Conservation (phyloP, 2,329 filamentous ascomycete species). For the Xylaria sp. region DNA sequence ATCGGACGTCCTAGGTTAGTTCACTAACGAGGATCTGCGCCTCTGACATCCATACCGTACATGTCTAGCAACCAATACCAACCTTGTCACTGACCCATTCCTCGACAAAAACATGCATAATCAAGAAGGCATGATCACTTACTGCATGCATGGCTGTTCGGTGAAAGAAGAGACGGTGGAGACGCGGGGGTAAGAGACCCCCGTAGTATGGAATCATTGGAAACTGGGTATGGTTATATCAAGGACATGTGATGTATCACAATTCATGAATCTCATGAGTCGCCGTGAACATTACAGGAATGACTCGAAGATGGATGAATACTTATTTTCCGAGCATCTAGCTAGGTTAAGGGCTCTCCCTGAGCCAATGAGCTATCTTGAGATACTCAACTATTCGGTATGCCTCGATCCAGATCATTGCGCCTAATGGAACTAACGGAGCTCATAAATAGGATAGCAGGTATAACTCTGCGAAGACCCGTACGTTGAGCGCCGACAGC, state of each 20-base stretch:
- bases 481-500: slow-evolving; percentile 23
- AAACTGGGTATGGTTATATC: background rate
- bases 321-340: slow-evolving; percentile 23
- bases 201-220: background rate
- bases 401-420: background rate
- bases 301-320: slow-evolving; percentile 24
- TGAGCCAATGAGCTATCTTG: slow-evolving; percentile 36
- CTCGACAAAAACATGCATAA: background rate
- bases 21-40: slow-evolving; percentile 13
- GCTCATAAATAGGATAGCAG: slow-evolving; percentile 6
- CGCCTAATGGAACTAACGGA: background rate
- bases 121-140: background rate
- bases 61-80: slow-evolving; percentile 1
- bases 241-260: background rate
- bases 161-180: background rate
- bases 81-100: background rate
- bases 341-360: slow-evolving; percentile 7
- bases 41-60: background rate
- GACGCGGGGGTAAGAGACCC: background rate
- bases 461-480: slow-evolving; percentile 1
- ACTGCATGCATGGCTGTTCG: background rate
- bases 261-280: too few relatives aligned
- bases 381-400: slow-evolving; percentile 44
- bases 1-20: background rate
- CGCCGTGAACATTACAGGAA: background rate